A percentile compares a stretch with the other conserved stretches of the same genome.
Evolutionary conservation across 2,329 filamentous ascomycete genomes (phyloP).

Genomic region (Metarhizium robertsii): DNA sequence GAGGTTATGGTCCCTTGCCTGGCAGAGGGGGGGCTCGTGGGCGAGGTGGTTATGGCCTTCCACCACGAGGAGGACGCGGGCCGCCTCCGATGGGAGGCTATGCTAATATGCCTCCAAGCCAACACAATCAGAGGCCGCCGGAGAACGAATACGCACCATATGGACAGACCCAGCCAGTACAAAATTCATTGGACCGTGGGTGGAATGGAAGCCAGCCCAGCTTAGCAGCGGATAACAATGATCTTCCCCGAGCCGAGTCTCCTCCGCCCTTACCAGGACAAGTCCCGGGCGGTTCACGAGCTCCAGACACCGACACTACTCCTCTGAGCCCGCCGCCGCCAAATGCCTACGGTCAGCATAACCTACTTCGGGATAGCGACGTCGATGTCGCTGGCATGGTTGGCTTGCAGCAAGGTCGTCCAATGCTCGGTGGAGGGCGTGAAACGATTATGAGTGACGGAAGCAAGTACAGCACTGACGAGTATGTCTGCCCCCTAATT

Average conservation of each 20-base stretch:
- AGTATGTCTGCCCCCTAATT: constrained; percentile 38
- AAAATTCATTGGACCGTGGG: background rate
- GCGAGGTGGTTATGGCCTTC: constrained; percentile 22
- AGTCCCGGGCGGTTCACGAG: constrained; percentile 45
- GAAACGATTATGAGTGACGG: constrained; percentile 52
- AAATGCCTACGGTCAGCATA: constrained; percentile 34
- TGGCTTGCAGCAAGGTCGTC: constrained; percentile 51
- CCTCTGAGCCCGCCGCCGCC: constrained; percentile 33
- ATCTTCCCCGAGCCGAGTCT: constrained; percentile 52
- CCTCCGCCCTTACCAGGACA: constrained; percentile 49
- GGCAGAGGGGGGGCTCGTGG: constrained; percentile 31
- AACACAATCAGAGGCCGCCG: constrained; percentile 28
- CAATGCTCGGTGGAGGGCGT: constrained; percentile 22
- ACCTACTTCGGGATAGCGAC: constrained; percentile 52
- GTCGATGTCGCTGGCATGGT: constrained; percentile 67
- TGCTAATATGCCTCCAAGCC: constrained; percentile 19
- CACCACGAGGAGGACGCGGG: constrained; percentile 19
- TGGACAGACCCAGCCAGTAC: constrained; percentile 22
- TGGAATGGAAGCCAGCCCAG: constrained; percentile 6
- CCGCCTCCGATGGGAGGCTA: constrained; percentile 28
- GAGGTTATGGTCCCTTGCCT: constrained; percentile 32
- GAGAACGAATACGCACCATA: constrained; percentile 5
- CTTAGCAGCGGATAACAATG: constrained; percentile 28
- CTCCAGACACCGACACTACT: constrained; percentile 71
- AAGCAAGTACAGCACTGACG: constrained; percentile 64